phyloP scores from a whole-genome alignment of 192 early-diverging fungal species.

The Entomortierella beljakovae region DNA sequence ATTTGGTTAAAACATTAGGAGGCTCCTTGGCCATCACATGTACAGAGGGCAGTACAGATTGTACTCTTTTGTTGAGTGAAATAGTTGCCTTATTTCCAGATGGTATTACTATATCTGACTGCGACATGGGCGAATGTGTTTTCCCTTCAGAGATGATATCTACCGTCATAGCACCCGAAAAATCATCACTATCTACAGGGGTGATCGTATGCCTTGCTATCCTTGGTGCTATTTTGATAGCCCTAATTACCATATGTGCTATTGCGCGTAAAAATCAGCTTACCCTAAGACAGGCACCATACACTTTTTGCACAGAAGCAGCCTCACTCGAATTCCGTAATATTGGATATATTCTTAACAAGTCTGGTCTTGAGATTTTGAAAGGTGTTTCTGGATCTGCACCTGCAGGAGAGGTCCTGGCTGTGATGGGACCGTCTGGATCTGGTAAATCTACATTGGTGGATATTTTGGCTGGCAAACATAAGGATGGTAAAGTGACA shows the following conservation, averaged over 20 bases:
- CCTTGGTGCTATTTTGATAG: conserved; percentile 31
- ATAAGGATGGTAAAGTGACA: conserved; percentile 64
- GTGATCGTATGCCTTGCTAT: conserved; percentile 32
- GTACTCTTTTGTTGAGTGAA: conserved; percentile 56
- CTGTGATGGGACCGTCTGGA: conserved; percentile 93
- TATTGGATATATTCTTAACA: conserved; percentile 48
- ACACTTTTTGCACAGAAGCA: conserved; percentile 25
- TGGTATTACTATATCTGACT: conserved; percentile 62
- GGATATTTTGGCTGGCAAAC: conserved; percentile 80
- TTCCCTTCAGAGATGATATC: conserved; percentile 44
- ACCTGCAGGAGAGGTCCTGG: conserved; percentile 78
- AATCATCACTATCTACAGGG: conserved; percentile 15
- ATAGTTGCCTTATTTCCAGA: conserved; percentile 61
- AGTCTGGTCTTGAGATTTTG: conserved; percentile 72
- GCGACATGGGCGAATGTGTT: conserved; percentile 70
- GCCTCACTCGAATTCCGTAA: conserved; percentile 47
- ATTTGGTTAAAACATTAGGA: conserved; percentile 45
- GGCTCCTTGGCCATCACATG: conserved; percentile 61
- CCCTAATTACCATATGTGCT: conserved; percentile 23
- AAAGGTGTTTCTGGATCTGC: conserved; percentile 78
- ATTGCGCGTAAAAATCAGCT: conserved; percentile 29
- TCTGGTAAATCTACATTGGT: conserved; percentile 94
- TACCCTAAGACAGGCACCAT: conserved; percentile 13
- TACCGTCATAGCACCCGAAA: neutral
- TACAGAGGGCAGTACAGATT: conserved; percentile 43